phyloP scores from a whole-genome alignment of 2,329 filamentous ascomycete species.

The Hypoxylon sp. region DNA sequence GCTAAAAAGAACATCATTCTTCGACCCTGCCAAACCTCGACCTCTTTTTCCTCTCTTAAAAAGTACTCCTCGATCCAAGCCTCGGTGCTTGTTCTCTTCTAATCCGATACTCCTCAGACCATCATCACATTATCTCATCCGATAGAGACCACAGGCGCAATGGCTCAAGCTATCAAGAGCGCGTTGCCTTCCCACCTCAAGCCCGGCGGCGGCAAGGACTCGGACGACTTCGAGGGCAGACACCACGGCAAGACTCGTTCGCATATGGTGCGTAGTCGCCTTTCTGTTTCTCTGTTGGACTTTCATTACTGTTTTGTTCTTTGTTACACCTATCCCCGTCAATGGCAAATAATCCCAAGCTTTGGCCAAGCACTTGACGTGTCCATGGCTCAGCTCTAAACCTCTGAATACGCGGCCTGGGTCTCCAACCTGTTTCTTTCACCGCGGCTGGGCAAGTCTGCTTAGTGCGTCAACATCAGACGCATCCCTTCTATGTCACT shows the following conservation, averaged over 20 bases:
- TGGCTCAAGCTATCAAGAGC: constrained; percentile 76
- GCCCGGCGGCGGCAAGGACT: constrained; percentile 58
- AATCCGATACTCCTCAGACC: background rate
- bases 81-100: background rate
- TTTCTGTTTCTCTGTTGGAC: background rate
- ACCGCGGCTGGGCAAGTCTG: constrained; percentile 7
- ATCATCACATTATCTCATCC: background rate
- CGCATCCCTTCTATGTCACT: background rate
- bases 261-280: constrained; percentile 73
- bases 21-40: constrained; percentile 32
- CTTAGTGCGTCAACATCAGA: background rate
- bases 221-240: constrained; percentile 64
- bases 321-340: constrained; percentile 3
- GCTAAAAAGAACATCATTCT: constrained; percentile 28
- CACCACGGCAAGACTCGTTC: constrained; percentile 87
- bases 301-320: background rate
- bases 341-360: background rate
- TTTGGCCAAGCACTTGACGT: background rate
- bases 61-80: background rate
- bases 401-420: constrained; percentile 6
- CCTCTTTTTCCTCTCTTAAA: constrained; percentile 33
- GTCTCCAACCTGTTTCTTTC: constrained; percentile 11
- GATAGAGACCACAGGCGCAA: constrained; percentile 49
- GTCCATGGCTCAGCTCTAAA: constrained; percentile 16
- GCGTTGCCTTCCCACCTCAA: constrained; percentile 87